phyloP scores from a whole-genome alignment of 73 alveolate species.

The Paramecium pentaurelia region DNA sequence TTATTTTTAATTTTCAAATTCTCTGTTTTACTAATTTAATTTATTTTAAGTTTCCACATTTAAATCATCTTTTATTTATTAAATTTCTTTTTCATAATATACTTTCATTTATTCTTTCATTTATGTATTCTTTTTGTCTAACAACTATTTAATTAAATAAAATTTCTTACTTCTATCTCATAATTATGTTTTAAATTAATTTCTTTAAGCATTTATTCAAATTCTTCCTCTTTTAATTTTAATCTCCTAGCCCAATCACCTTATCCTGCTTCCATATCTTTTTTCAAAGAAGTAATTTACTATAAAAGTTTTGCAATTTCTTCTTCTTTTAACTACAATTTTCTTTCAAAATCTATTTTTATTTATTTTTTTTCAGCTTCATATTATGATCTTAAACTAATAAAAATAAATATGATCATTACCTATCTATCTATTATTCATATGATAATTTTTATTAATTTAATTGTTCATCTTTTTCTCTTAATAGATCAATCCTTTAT shows the following conservation, averaged over 20 bases:
- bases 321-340: not conserved
- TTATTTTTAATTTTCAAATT: not conserved
- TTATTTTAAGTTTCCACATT: conserved; percentile 3
- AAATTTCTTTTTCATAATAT: conserved; percentile 49
- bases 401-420: not conserved
- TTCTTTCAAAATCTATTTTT: conserved; percentile 4
- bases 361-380: not conserved
- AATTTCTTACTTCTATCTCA: conserved; percentile 5
- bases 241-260: conserved; percentile 44
- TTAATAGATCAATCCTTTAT: not conserved
- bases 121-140: conserved; percentile 51
- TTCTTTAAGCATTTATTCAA: conserved; percentile 36
- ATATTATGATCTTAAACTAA: not conserved
- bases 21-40: not conserved
- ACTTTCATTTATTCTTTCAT: conserved; percentile 38
- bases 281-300: not conserved
- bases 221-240: conserved; percentile 49
- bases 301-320: not conserved
- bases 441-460: not conserved
- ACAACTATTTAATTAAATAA: not conserved
- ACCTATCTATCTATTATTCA: conserved; percentile 21
- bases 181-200: conserved; percentile 56
- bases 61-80: conserved; percentile 44
- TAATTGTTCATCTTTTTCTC: not conserved
- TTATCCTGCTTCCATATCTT: conserved; percentile 18